A percentile compares a stretch with the other conserved stretches of the same genome.
Conservation (phyloP, 805 yeast species). For the Wickerhamiella shivajii region DNA sequence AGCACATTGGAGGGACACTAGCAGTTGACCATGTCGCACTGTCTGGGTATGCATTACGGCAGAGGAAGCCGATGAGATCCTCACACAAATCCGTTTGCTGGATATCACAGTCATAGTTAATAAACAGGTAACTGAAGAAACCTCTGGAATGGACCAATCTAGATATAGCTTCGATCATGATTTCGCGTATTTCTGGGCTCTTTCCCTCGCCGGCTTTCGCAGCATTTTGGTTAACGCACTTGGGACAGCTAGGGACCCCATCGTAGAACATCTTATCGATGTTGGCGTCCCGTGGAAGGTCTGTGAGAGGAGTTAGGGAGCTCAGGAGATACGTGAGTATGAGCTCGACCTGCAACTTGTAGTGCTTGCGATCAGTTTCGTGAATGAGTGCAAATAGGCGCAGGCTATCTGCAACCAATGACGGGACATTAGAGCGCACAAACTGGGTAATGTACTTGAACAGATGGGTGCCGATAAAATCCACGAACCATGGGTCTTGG, state of each 20-base stretch:
- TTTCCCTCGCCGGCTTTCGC: constrained; percentile 11
- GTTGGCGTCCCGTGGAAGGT: constrained; percentile 26
- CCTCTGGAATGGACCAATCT: constrained; percentile 46
- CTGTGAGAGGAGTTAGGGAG: constrained; percentile 25
- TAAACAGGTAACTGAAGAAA: constrained; percentile 61
- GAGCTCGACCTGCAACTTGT: constrained; percentile 68
- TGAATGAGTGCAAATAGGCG: constrained; percentile 61
- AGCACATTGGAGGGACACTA: constrained; percentile 82
- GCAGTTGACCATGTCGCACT: constrained; percentile 67
- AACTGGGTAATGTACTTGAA: constrained; percentile 74
- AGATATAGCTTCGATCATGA: constrained; percentile 71
- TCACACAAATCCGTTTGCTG: constrained; percentile 68
- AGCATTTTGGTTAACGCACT: constrained; percentile 32
- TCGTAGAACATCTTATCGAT: constrained; percentile 28
- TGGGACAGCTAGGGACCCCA: constrained; percentile 26
- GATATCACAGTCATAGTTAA: constrained; percentile 80
- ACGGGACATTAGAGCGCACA: constrained; percentile 58
- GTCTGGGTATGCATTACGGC: constrained; percentile 73
- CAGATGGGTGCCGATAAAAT: constrained; percentile 61
- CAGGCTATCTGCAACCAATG: constrained; percentile 59
- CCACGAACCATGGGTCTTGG: constrained; percentile 49
- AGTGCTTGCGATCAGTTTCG: constrained; percentile 45
- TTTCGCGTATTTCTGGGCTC: constrained; percentile 41
- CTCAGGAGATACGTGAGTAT: constrained; percentile 27
- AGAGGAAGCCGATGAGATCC: constrained; percentile 51